A percentile compares a stretch with the other conserved stretches of the same genome.
Evolutionary conservation across 345 rosid genomes (phyloP).

Genomic region (Eucalyptus tenuipes): DNA sequence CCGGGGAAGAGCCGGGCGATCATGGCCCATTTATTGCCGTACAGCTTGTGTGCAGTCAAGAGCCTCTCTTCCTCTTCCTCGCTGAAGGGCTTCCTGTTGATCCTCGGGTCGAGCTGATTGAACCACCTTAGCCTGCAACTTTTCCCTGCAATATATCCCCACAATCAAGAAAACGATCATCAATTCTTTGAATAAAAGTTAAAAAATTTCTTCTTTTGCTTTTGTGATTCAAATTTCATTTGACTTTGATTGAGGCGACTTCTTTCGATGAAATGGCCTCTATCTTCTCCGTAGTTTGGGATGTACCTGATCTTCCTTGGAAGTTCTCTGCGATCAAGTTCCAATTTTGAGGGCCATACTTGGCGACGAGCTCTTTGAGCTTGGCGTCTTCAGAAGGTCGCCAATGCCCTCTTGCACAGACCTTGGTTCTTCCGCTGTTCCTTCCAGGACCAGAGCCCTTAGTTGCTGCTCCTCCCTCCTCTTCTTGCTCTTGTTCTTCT

Average conservation of each 20-base stretch:
- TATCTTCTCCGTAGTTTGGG: neutral
- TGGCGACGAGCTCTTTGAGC: conserved; percentile 69
- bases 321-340: conserved; percentile 81
- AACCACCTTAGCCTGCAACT: conserved; percentile 97
- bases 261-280: neutral
- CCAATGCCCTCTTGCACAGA: conserved; percentile 85
- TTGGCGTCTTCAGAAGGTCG: conserved; percentile 82
- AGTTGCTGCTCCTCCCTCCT: neutral
- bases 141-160: conserved; percentile 41
- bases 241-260: neutral
- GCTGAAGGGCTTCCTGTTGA: conserved; percentile 60
- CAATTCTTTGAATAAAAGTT: neutral
- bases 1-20: conserved; percentile 84
- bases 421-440: conserved; percentile 22
- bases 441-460: neutral
- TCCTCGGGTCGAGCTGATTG: conserved; percentile 86
- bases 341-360: conserved; percentile 93
- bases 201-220: neutral
- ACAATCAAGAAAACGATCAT: neutral
- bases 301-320: conserved; percentile 78
- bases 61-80: conserved; percentile 86
- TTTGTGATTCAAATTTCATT: neutral
- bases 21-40: conserved; percentile 91
- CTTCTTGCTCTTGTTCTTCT: conserved; percentile 8
- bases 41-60: conserved; percentile 49